Percentiles rank a stretch among this genome's conserved stretches.
Conservation (phyloP, 1,284 basidiomycete genomes). For the Anthracocystis setariae region DNA sequence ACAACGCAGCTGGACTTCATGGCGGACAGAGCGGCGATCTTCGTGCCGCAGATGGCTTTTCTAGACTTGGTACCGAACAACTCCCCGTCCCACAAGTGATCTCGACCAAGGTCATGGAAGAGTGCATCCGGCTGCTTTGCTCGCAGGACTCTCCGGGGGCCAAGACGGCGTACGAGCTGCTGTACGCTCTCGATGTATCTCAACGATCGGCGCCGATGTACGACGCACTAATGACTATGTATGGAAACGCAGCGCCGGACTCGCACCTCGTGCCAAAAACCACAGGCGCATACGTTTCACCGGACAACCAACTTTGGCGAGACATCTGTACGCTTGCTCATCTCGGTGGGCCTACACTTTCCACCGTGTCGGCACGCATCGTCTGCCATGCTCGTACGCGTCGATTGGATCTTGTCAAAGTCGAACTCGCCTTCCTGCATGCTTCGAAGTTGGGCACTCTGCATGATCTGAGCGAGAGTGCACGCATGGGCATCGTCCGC, state of each 20-base stretch:
- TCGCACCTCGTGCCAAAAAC: background rate
- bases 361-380: slow-evolving; percentile 39
- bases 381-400: slow-evolving; percentile 31
- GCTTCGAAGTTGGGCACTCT: slow-evolving; percentile 2
- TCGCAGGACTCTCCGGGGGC: slow-evolving; percentile 21
- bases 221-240: slow-evolving; percentile 36
- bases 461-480: slow-evolving; percentile 18
- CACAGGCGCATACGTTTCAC: slow-evolving; percentile 1
- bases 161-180: slow-evolving; percentile 32
- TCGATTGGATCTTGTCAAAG: slow-evolving; percentile 19
- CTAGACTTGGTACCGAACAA: slow-evolving; percentile 6
- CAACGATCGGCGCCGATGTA: slow-evolving; percentile 45
- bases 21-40: slow-evolving; percentile 1
- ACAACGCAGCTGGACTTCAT: background rate
- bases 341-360: slow-evolving; percentile 15
- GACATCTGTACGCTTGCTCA: slow-evolving; percentile 22
- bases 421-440: slow-evolving; percentile 28
- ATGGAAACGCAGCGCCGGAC: slow-evolving; percentile 17
- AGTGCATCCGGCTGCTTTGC: slow-evolving; percentile 20
- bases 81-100: slow-evolving; percentile 20
- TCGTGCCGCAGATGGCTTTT: slow-evolving; percentile 26
- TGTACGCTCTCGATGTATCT: slow-evolving; percentile 20
- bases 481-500: slow-evolving; percentile 21
- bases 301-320: slow-evolving; percentile 34
- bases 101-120: slow-evolving; percentile 22